These are phyloP conservation scores for Eucalyptus melliodora DNA, from an alignment of 345 rosid genomes.

Conservation along the genomic window DNA sequence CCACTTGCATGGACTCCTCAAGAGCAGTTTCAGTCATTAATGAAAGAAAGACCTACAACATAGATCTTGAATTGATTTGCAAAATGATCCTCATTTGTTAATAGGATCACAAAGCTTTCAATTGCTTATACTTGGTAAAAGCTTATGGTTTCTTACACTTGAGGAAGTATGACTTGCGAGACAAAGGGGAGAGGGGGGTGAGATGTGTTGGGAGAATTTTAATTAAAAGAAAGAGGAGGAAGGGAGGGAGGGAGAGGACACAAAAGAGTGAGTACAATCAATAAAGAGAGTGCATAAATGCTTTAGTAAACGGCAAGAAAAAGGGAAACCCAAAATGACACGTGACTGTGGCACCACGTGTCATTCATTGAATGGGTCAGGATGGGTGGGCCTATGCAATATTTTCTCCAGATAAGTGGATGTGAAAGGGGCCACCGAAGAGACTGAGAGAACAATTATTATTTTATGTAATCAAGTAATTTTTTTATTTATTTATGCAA, in stretches of 20 bases:
- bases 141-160: too few relatives aligned
- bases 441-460: background rate
- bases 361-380: background rate
- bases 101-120: background rate
- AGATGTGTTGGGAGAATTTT: background rate
- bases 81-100: background rate
- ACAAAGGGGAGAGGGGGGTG: background rate
- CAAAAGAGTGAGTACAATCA: too few relatives aligned
- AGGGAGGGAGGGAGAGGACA: too few relatives aligned
- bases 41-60: background rate
- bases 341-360: background rate
- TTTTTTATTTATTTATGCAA: background rate
- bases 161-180: background rate
- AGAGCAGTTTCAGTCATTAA: accelerated
- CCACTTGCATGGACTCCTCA: background rate
- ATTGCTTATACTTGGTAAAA: background rate
- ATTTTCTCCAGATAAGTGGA: background rate
- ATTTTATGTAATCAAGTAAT: background rate
- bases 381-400: background rate
- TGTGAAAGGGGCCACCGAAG: background rate
- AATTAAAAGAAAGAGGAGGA: background rate
- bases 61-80: background rate
- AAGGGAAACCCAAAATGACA: background rate
- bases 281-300: too few relatives aligned
- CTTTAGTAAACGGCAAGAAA: background rate